Base-by-base conservation (phyloP, 2,329 filamentous ascomycete species). In the Dactylonectria estremocensis region DNA sequence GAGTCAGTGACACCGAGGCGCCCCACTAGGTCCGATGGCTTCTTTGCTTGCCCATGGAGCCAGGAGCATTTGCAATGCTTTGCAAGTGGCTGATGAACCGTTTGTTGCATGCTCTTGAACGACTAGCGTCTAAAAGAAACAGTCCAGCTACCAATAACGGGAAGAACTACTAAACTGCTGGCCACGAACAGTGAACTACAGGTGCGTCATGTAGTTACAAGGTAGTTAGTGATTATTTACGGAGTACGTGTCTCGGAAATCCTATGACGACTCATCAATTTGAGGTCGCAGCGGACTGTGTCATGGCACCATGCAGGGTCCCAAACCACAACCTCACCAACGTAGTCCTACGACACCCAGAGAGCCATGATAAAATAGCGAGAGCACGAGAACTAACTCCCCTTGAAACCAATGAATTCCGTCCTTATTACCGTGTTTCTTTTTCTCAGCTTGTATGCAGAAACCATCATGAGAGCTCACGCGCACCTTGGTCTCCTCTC, bases 11-110 rank as follows among this genome's bases (percentile, higher is more conserved):
- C 13, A 61, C 56, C 24, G 11, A 48, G 28, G 33, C 18, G 62
- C 50, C 56, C 31, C 45, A 64, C 57, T 48, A 18, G 37, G 37
- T 33, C 40, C 24, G 37, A 46, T 37, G 50, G 28, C 33, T 43
- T 37, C 35, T 45, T 40, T 10, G 52, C 53, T 50, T 40, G 58
- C 62, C 66, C 68, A 70, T 37, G 54, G 59, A 60, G 45, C 55
- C 57, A 50, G 61, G 65, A 65, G 57, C 37, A 60, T 60, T 64
- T 52, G 43, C 50, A 67, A 62, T 67, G 64, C 64, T 49, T 62
- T 31, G 3, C 31, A 35, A 37, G 10, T 14, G 4, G 31, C n/a
- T 33, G 24, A 28, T 28, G 24, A 53, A 53, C 50, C 14, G 40
- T 43, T 43, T 20, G 40, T 43, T 43, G 5, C 40, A 43, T 43